A percentile compares a stretch with the other conserved stretches of the same genome.
Conservation (phyloP, 2,329 filamentous ascomycete species). For the Pseudopyrenochaeta lycopersici region DNA sequence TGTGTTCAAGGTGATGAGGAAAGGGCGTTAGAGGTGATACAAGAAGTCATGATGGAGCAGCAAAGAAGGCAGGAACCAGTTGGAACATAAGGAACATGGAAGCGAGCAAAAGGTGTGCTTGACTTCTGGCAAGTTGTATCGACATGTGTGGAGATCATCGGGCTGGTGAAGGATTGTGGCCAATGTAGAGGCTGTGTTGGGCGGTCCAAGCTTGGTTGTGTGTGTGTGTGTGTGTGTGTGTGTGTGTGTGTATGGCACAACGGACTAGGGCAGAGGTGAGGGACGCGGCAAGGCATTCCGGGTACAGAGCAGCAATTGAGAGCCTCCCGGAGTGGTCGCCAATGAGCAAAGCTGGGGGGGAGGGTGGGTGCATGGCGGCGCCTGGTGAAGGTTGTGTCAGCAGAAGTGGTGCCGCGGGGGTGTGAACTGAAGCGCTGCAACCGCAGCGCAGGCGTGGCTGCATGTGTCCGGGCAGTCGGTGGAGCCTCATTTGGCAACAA, state of each 20-base stretch:
- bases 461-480: conserved; percentile 12
- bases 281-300: conserved; percentile 19
- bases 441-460: conserved; percentile 30
- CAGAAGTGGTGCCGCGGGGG: conserved; percentile 20
- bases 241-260: too few relatives aligned
- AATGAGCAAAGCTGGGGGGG: background rate
- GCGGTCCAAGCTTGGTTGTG: too few relatives aligned
- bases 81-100: background rate
- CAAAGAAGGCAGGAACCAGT: background rate
- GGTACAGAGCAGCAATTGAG: background rate
- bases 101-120: background rate
- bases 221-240: background rate
- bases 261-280: conserved; percentile 19
- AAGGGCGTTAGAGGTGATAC: too few relatives aligned
- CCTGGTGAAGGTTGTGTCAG: conserved; percentile 14
- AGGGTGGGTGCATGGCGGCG: background rate
- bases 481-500: conserved; percentile 37
- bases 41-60: background rate
- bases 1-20: too few relatives aligned
- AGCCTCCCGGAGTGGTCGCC: background rate
- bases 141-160: background rate
- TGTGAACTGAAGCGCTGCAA: conserved; percentile 35
- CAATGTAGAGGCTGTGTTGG: background rate
- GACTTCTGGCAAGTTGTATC: background rate
- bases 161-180: background rate